A percentile compares a stretch with the other conserved stretches of the same genome.
Conservation (phyloP, 1,284 basidiomycete genomes). For the Cronartium ribicola region DNA sequence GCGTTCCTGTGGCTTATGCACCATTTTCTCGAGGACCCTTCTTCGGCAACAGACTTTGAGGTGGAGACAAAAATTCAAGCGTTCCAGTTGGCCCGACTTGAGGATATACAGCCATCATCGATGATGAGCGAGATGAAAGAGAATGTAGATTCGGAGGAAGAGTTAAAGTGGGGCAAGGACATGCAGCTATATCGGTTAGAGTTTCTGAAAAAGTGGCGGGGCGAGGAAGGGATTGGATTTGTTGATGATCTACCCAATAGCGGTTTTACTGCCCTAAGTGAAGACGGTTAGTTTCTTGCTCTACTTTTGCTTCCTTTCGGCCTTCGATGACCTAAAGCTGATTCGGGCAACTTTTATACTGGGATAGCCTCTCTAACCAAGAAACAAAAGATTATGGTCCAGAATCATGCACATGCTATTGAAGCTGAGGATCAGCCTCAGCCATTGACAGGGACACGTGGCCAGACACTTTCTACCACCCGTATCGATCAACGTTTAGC, state of each 20-base stretch:
- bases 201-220: constrained; percentile 42
- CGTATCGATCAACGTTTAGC: constrained; percentile 23
- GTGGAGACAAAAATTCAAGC: constrained; percentile 26
- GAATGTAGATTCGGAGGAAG: constrained; percentile 40
- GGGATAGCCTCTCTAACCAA: constrained; percentile 22
- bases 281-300: constrained; percentile 12
- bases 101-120: constrained; percentile 16
- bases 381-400: constrained; percentile 41
- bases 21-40: constrained; percentile 65
- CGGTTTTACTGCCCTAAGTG: constrained; percentile 18
- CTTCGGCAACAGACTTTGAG: constrained; percentile 23
- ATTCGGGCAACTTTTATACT: constrained; percentile 1
- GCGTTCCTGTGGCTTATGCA: constrained; percentile 75
- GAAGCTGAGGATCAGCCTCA: constrained; percentile 18
- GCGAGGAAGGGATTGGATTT: constrained; percentile 42
- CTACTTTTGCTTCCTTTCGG: neutral
- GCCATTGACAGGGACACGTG: neutral
- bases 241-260: constrained; percentile 23
- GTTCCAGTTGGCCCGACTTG: constrained; percentile 20
- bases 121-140: constrained; percentile 12
- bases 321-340: neutral
- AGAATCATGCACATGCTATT: constrained; percentile 37
- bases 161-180: constrained; percentile 41
- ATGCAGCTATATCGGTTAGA: constrained; percentile 39
- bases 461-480: constrained; percentile 9